Conservation (phyloP, 805 yeast species). For the Yarrowia alimentaria region DNA sequence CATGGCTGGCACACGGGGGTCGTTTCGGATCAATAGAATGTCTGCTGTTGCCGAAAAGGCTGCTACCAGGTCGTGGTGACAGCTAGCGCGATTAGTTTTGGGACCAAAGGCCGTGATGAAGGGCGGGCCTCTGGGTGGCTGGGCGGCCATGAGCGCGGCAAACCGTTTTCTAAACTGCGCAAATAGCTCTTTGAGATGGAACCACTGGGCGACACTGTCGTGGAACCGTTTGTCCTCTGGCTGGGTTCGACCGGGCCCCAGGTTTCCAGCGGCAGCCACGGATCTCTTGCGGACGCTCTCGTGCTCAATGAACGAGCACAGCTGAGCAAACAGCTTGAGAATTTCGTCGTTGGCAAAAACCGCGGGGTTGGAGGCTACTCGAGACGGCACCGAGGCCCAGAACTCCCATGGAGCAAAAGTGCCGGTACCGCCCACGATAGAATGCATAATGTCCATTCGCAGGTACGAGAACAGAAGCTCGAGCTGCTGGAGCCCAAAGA, state of each 20-base stretch:
- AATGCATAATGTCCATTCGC: conserved; percentile 28
- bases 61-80: conserved; percentile 8
- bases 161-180: not conserved
- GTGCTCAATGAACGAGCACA: conserved; percentile 13
- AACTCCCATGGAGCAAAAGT: conserved; percentile 26
- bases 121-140: not conserved
- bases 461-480: conserved; percentile 21
- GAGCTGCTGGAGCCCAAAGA: conserved; percentile 5
- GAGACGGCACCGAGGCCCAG: conserved; percentile 9
- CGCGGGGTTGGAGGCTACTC: not conserved
- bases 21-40: conserved; percentile 11
- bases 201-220: not conserved
- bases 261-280: too few relatives aligned
- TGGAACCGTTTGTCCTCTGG: too few relatives aligned
- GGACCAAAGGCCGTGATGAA: conserved; percentile 1
- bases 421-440: conserved; percentile 15
- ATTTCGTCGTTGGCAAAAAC: conserved; percentile 25
- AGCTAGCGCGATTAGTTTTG: conserved; percentile 3
- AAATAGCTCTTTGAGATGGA: not conserved
- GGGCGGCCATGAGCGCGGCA: not conserved
- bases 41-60: not conserved
- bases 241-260: too few relatives aligned
- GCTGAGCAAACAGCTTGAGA: not conserved
- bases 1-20: conserved; percentile 15
- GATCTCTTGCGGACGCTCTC: conserved; percentile 5